Base-by-base conservation (phyloP, 1,284 basidiomycete genomes). In the Tilletia caries region DNA sequence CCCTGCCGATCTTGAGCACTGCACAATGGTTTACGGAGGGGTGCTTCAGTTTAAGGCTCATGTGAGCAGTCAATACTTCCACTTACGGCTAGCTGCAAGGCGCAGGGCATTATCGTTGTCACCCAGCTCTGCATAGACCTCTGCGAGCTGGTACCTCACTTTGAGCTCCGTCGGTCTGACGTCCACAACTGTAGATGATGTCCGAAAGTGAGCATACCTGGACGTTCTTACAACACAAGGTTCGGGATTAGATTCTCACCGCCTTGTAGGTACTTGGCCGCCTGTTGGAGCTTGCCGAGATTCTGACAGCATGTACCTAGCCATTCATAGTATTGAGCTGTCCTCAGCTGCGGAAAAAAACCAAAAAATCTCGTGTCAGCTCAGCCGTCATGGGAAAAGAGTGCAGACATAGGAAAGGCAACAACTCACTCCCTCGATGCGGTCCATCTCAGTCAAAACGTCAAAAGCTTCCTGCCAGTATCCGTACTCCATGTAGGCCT, bases 71-170 rank as follows among this genome's bases (percentile, higher is more conserved):
- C 8, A 15, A 41, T 6, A 41, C 8, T 10, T 6, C 15, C 37
- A 60, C 54, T 60, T 60, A 60, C 54, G 32, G 20, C 54, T 60
- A 18, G 54, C 54, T 15, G 54, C 54, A 5, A 60, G 20, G 8
- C 29, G 54, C 15, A 60, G 29, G 0, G 95, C 95, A 79, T 91
- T 91, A 20, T 90, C 86, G 2, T 91, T 89, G 75, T 93, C 88
- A 52, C 91, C 89, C 73, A 91, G 84, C 23, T 85, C 83, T 82
- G 98, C 95, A 73, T 92, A 92, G 23, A 95, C 89, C 71, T 92
- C 91, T 0, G 95, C 95, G 0, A 97, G 73, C 20, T 60, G 54
- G 20, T 60, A 60, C 32, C 54, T 25, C 25, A 60, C 54, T 4
- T 18, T 1, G 73, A 66, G 65, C 80, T 73, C 71, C 78, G 76